These are phyloP conservation scores for Phyllosticta ampelicida DNA, from an alignment of 2,329 filamentous ascomycete genomes.

Conservation along the genomic window DNA sequence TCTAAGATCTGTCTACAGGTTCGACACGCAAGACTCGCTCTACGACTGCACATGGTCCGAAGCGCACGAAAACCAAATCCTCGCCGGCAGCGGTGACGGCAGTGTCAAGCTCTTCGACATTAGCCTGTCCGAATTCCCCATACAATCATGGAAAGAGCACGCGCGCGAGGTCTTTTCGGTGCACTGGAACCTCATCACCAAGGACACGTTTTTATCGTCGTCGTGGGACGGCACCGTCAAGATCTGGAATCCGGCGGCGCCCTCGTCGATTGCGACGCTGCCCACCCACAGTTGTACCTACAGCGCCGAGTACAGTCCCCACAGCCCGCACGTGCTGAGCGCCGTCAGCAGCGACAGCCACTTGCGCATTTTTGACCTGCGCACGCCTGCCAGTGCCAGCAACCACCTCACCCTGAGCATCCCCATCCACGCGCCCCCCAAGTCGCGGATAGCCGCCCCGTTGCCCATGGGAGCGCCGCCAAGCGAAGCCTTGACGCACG, in stretches of 20 bases:
- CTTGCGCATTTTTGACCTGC: conserved; percentile 81
- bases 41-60: conserved; percentile 96
- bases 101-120: conserved; percentile 92
- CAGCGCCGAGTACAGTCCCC: conserved; percentile 80
- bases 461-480: conserved; percentile 44
- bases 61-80: conserved; percentile 87
- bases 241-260: conserved; percentile 78
- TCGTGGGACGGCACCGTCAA: conserved; percentile 97
- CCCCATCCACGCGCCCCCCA: conserved; percentile 63
- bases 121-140: conserved; percentile 67
- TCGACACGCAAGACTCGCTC: conserved; percentile 93
- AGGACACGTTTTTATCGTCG: conserved; percentile 80
- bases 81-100: conserved; percentile 84
- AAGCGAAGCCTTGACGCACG: conserved; percentile 80
- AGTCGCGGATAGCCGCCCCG: conserved; percentile 36
- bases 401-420: conserved; percentile 80
- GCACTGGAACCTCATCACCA: conserved; percentile 82
- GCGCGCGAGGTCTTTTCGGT: conserved; percentile 87
- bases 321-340: conserved; percentile 74
- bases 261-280: conserved; percentile 67
- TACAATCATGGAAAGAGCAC: conserved; percentile 89
- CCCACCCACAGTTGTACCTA: conserved; percentile 93
- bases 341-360: conserved; percentile 84
- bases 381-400: conserved; percentile 71
- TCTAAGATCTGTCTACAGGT: conserved; percentile 41